Evolutionary conservation across 148 eudicot species (phyloP), one percentile per base, ranked within the genome.

Genomic region (Agrostemma githago): DNA sequence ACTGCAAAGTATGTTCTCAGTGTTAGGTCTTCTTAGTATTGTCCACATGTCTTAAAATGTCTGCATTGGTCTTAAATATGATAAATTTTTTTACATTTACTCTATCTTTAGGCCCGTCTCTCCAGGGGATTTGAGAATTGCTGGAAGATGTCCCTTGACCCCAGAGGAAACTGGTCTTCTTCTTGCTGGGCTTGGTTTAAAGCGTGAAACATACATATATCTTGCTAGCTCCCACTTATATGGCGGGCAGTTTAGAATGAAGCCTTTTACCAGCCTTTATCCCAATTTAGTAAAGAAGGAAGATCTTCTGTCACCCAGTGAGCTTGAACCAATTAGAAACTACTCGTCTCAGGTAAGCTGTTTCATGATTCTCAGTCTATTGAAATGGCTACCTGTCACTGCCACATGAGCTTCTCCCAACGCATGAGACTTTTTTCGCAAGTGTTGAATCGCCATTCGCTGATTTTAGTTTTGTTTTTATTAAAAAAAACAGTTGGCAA

Each of bases 151-250:
- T 73, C 98, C 98, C 46, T 73, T 95, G 76, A 95, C 98, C 54
- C 98, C 98, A 34, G 98, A 95, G 85, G 98, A 95, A 84, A 86
- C 93, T 74, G 97, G 88, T 38, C 90, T 95, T 73, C 87, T 88
- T 83, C 96, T 95, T 26, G 89, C 96, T 40, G 96, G 84, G 43
- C 85, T 88, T 76, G 92, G 96, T 67, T 89, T 87, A 58, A 84
- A 84, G 61, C 80, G 78, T 39, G 83, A 65, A 26, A 90, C 93
- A 8, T 84, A 84, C 75, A 87, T 95, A 65, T 95, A 92, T 81
- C 88, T 95, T 74, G 98, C 98, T 12, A 91, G 98, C 6, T 95
- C 97, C 39, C 79, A 82, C 26, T 83, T 95, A 58, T 95, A 92
- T 64, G 97, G 92, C 43, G 96, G 90, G 17, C 56, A 85, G 70